Evolutionary conservation across 495 filamentous ascomycete genomes (phyloP).

Genomic region (Trichocladium antarcticum): DNA sequence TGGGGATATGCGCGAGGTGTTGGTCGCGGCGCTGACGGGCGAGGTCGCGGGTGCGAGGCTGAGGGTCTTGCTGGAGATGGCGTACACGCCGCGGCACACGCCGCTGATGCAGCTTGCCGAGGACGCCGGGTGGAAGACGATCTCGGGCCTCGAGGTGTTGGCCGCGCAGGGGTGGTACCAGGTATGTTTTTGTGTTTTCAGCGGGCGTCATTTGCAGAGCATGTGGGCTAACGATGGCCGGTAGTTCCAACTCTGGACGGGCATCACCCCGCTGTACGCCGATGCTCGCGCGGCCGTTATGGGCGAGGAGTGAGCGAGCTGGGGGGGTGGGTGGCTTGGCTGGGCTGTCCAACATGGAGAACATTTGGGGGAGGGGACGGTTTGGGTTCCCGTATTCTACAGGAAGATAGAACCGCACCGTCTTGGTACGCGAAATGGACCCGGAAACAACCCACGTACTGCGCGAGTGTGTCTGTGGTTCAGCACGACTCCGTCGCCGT

Average conservation of each 20-base stretch:
- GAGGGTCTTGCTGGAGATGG: slow-evolving; percentile 83
- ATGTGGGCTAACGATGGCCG: too few species aligned
- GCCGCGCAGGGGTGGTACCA: slow-evolving; percentile 77
- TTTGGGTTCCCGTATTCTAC: too few species aligned
- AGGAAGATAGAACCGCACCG: too few species aligned
- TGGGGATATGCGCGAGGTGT: slow-evolving; percentile 50
- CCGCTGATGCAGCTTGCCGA: slow-evolving; percentile 75
- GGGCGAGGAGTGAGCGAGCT: slow-evolving; percentile 15
- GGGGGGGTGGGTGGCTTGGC: not conserved
- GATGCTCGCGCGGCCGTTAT: slow-evolving; percentile 48
- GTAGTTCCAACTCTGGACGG: slow-evolving; percentile 71
- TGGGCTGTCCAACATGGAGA: too few species aligned
- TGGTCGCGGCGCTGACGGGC: slow-evolving; percentile 47
- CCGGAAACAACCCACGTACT: too few species aligned
- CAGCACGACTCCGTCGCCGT: too few species aligned
- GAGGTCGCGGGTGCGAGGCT: slow-evolving; percentile 33
- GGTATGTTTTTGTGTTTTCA: slow-evolving; percentile 30
- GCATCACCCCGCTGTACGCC: slow-evolving; percentile 57
- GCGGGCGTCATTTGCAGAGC: not conserved
- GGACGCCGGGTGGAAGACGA: slow-evolving; percentile 71
- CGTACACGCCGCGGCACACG: slow-evolving; percentile 80
- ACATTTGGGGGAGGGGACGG: too few species aligned
- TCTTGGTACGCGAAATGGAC: too few species aligned
- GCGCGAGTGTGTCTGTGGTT: too few species aligned
- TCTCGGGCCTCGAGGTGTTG: slow-evolving; percentile 82